Evolutionary conservation across 1,139 yeast species (phyloP).

Genomic region (Kluyveromyces sp.): DNA sequence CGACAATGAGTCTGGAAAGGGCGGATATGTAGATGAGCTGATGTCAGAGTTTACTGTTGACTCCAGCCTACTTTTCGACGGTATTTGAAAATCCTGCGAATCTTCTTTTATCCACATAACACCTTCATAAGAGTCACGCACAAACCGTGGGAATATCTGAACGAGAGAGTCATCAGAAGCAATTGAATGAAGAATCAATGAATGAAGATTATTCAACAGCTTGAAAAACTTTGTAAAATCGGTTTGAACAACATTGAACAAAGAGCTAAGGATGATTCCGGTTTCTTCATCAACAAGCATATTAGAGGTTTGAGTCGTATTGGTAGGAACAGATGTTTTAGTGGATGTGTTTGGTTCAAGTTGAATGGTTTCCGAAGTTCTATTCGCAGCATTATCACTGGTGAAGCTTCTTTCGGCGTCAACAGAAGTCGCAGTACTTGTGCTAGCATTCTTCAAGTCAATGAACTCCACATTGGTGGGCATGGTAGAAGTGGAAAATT

Average conservation of each 20-base stretch:
- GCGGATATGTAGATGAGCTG: background rate
- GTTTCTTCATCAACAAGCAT: slow-evolving; percentile 10
- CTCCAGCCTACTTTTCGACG: background rate
- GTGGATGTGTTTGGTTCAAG: background rate
- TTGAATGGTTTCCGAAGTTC: slow-evolving; percentile 5
- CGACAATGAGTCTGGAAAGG: slow-evolving; percentile 1
- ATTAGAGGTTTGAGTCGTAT: slow-evolving; percentile 5
- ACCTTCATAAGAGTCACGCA: slow-evolving; percentile 58
- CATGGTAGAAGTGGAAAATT: slow-evolving; percentile 10
- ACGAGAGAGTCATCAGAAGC: slow-evolving; percentile 42
- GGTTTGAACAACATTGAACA: slow-evolving; percentile 18
- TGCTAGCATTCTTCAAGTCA: slow-evolving; percentile 21
- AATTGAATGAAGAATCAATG: slow-evolving; percentile 14
- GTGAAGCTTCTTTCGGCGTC: background rate
- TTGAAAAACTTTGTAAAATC: slow-evolving; percentile 18
- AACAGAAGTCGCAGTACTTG: slow-evolving; percentile 28
- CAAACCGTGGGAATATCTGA: slow-evolving; percentile 60
- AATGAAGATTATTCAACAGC: slow-evolving; percentile 14
- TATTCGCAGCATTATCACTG: background rate
- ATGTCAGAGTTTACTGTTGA: background rate
- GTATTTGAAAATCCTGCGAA: slow-evolving; percentile 27
- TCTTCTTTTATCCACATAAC: slow-evolving; percentile 66
- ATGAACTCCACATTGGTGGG: slow-evolving; percentile 5
- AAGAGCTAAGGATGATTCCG: slow-evolving; percentile 10
- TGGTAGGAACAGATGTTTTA: slow-evolving; percentile 4